Base-by-base conservation (phyloP, 2,329 filamentous ascomycete genomes). In the Ascosphaera acerosa region DNA sequence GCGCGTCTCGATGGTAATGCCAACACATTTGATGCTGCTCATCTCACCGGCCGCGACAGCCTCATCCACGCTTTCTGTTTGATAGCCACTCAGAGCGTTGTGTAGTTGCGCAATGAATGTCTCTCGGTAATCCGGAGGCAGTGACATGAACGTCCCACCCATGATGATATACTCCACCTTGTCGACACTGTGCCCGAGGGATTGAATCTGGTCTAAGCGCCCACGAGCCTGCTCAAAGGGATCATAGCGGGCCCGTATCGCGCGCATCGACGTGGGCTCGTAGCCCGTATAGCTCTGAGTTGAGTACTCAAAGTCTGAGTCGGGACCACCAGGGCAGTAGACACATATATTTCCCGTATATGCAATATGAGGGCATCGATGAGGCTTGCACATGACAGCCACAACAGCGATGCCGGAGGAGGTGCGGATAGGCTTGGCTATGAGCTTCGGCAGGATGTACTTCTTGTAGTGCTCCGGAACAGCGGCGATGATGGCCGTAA, bases 131-230 rank as follows among this genome's bases (percentile, higher is more conserved):
- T 74, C 70, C 44, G 81, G 71, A 6, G 84, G 65, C 16, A 97
- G 56, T 2, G 84, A 94, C 89, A 97, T 97, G 54, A 97, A 97
- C 0, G 87, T 97, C 40, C 87, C 87, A 36, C 87, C 87, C 87
- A 97, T 97, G 49, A 97, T 91, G 47, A 97, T 97, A 52, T 94
- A 97, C 58, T 97, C 87, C 15, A 97, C 87, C 52, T 97, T 97
- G 57, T 97, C 87, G 30, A 97, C 87, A 29, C 80, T 91, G 52
- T 97, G 87, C 1, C 87, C 87, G 0, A 97, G 63, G 2, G 78
- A 76, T 52, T 90, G 89, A 47, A 97, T 80, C 55, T 97, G 87
- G 44, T 97, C 89, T 4, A 97, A 84, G 41, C 87, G 70, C 26
- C 87, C 87, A 49, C 87, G 66, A 10, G 87, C 87, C 58, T 97